Conservation (phyloP, 495 filamentous ascomycete species). For the Tuber microsphaerosporum region DNA sequence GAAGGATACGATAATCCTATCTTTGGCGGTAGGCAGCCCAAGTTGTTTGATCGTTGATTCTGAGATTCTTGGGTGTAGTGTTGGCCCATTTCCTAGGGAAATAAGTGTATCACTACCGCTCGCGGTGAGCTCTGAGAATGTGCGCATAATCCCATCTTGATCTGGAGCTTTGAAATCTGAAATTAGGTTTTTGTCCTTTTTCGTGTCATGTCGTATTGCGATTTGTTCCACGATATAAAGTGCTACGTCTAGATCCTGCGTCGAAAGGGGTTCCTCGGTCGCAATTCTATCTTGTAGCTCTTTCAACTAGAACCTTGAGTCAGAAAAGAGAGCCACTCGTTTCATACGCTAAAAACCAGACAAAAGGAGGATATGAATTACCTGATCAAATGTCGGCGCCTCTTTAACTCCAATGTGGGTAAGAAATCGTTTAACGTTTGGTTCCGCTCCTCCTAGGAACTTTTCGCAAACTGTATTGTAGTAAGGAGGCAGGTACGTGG, state of each 20-base stretch:
- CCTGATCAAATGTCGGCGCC: conserved; percentile 25
- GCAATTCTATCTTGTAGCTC: conserved; percentile 32
- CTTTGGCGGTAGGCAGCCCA: too few species aligned
- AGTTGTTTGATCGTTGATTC: neutral
- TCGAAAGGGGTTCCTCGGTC: conserved; percentile 8
- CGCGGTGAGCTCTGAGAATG: conserved; percentile 31
- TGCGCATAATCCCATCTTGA: conserved; percentile 14
- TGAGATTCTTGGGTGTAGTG: conserved; percentile 41
- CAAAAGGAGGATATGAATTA: conserved; percentile 1
- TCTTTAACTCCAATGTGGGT: conserved; percentile 13
- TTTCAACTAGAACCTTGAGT: conserved; percentile 11
- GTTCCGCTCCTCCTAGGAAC: neutral
- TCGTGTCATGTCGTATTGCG: conserved; percentile 12
- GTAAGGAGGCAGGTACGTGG: conserved; percentile 21
- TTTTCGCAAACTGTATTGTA: conserved; percentile 12
- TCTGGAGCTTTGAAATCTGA: conserved; percentile 33
- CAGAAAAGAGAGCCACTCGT: neutral
- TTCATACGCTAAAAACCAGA: neutral
- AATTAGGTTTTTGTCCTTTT: conserved; percentile 3
- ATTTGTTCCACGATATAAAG: conserved; percentile 30
- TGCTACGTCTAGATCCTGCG: conserved; percentile 20
- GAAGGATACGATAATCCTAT: too few species aligned
- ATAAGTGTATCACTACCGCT: conserved; percentile 6
- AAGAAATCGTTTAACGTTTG: conserved; percentile 7
- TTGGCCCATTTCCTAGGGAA: neutral